Conservation (phyloP, 164 flowering plant genomes). For the Vitis rupestris region DNA sequence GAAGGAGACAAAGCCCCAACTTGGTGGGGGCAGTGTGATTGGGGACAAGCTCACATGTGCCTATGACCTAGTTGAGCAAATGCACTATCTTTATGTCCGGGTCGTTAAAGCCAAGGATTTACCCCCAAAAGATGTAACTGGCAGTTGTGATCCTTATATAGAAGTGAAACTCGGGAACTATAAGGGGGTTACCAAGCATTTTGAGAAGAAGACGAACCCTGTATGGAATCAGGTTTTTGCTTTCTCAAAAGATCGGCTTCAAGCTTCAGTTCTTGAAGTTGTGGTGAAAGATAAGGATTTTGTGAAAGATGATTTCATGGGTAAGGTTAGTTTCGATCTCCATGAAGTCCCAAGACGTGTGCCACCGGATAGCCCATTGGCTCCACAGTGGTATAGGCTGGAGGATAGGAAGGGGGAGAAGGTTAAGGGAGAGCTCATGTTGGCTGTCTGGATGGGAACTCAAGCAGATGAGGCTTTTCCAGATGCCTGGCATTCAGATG, state of each 20-base stretch:
- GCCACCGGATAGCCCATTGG: conserved; percentile 83
- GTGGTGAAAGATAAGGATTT: conserved; percentile 73
- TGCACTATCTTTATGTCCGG: conserved; percentile 79
- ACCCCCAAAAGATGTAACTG: conserved; percentile 62
- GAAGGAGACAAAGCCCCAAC: conserved; percentile 80
- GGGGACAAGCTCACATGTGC: conserved; percentile 82
- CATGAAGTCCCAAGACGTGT: conserved; percentile 68
- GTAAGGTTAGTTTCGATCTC: conserved; percentile 55
- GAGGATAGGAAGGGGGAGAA: conserved; percentile 54
- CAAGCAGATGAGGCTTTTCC: conserved; percentile 88
- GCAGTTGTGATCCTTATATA: conserved; percentile 78
- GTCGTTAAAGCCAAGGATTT: conserved; percentile 77
- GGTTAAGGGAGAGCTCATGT: conserved; percentile 72
- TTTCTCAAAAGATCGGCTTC: conserved; percentile 80
- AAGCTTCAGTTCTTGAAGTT: conserved; percentile 70
- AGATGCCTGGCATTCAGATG: conserved; percentile 85
- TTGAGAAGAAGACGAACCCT: conserved; percentile 71
- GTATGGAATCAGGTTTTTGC: conserved; percentile 91
- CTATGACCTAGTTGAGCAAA: conserved; percentile 90
- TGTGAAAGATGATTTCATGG: conserved; percentile 68
- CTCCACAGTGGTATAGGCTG: conserved; percentile 83
- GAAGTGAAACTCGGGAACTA: conserved; percentile 86
- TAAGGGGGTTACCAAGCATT: conserved; percentile 66
- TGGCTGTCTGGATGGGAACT: conserved; percentile 90
- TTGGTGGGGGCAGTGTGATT: conserved; percentile 59